phyloP scores from a whole-genome alignment of 345 rosid genomes.

The Angophora floribunda region DNA sequence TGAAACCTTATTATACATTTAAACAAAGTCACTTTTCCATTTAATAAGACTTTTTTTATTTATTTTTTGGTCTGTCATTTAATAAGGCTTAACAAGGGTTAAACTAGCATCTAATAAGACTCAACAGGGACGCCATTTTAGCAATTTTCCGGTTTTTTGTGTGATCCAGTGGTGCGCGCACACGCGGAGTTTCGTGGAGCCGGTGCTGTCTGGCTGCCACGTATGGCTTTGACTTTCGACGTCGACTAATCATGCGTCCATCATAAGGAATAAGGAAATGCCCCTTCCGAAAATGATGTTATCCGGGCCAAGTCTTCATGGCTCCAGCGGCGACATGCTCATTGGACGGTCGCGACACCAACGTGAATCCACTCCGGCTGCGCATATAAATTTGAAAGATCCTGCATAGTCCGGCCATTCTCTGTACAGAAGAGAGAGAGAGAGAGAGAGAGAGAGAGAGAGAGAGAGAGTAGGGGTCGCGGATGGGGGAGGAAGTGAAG shows the following conservation, averaged over 20 bases:
- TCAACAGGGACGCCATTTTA: background rate
- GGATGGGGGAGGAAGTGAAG: constrained; percentile 30
- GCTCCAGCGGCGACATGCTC: background rate
- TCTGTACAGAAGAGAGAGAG: background rate
- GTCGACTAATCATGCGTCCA: background rate
- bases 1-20: background rate
- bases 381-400: background rate
- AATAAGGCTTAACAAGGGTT: background rate
- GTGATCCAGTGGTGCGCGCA: background rate
- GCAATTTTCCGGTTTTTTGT: background rate
- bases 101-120: background rate
- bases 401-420: background rate
- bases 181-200: background rate
- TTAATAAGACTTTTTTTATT: background rate
- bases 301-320: background rate
- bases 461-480: background rate
- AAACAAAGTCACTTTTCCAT: background rate
- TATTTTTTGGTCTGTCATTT: background rate
- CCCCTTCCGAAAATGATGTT: background rate
- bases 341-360: background rate
- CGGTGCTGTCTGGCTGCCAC: background rate
- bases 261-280: background rate
- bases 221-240: background rate
- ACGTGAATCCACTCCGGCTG: background rate
- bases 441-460: background rate